Evolutionary conservation across 2,329 filamentous ascomycete species (phyloP), one percentile per base, ranked within the genome.

Genomic region (Talaromyces marneffei): DNA sequence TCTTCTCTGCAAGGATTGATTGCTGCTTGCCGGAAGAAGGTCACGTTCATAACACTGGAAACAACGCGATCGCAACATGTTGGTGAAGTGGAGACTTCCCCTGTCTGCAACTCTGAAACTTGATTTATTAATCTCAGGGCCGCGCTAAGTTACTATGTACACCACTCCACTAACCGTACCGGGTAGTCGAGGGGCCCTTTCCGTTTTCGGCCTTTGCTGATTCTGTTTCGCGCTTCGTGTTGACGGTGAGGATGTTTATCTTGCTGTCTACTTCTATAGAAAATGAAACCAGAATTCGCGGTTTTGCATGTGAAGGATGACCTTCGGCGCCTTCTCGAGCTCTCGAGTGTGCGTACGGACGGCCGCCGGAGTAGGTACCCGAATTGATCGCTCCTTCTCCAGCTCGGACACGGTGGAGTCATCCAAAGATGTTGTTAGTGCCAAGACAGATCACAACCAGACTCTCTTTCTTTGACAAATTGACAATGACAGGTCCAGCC

Each of bases 121-220:
- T 33, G 48, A 52, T 35, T 52, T 52, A 35, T 52, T 52, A 35
- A 52, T 52, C 27, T 52, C 29, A 52, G 48, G 48, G 48, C 48
- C 48, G 29, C 48, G 48, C 48, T 52, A 52, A 29, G 4, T 3
- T n/a, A n/a, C n/a, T n/a, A n/a, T n/a, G n/a, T n/a, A n/a, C n/a
- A n/a, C n/a, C 18, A 14, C 27, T 29, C 27, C 48, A 12, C 48
- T 35, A 52, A 52, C 29, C 48, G 2, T 31, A 18, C 27, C 7
- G 27, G 46, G 46, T 6, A 29, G n/a, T n/a, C n/a, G n/a, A n/a
- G 25, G 9, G n/a, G 9, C 23, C 46, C 46, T 50, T 50, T 33
- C 48, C 48, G 48, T 52, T 52, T 52, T 52, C 48, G 48, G 48
- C 14, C 48, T 20, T 23, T 27, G 29, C 48, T 52, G 27, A 52